phyloP scores from a whole-genome alignment of 176 grass and related monocot genomes.

The Oryza coarctata region DNA sequence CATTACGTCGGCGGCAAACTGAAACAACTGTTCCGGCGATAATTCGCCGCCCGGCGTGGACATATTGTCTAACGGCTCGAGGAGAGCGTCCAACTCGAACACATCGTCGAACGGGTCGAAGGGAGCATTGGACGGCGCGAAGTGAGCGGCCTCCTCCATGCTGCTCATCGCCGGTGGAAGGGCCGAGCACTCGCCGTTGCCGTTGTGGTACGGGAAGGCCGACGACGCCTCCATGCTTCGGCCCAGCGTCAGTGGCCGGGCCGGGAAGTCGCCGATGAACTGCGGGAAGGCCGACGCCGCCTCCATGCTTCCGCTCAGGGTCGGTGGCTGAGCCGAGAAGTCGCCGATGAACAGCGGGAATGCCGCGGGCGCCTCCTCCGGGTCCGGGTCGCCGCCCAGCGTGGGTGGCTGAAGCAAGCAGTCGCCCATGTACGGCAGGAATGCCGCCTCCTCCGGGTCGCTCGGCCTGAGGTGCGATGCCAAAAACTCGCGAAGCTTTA shows the following conservation, averaged over 20 bases:
- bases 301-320: background rate
- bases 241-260: background rate
- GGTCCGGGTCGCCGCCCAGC: background rate
- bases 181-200: background rate
- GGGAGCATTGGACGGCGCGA: background rate
- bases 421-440: background rate
- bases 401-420: background rate
- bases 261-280: background rate
- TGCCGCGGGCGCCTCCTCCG: background rate
- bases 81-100: background rate
- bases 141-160: background rate
- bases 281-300: background rate
- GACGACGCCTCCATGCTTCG: too few species aligned
- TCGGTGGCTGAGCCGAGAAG: background rate
- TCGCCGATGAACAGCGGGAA: background rate
- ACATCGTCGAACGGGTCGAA: background rate
- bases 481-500: background rate
- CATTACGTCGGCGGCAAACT: background rate
- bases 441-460: background rate
- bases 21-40: background rate
- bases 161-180: background rate
- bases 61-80: background rate
- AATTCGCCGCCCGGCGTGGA: background rate
- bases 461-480: background rate
- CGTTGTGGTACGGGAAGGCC: background rate